phyloP scores from a whole-genome alignment of 2,329 filamentous ascomycete genomes.

The Scortechinia acanthostroma region DNA sequence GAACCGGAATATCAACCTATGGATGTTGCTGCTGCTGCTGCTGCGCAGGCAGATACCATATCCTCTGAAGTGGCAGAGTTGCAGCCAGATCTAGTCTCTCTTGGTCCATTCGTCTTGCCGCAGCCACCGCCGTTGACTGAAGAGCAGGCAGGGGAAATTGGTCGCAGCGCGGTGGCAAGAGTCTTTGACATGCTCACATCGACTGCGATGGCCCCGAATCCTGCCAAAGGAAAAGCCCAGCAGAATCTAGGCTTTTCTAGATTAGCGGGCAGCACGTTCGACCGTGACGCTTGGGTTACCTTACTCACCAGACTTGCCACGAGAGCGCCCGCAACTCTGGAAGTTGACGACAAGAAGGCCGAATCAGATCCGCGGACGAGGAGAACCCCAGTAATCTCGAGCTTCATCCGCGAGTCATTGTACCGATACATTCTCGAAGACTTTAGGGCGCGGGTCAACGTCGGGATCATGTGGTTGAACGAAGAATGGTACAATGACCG shows the following conservation, averaged over 20 bases:
- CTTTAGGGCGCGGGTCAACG: conserved; percentile 80
- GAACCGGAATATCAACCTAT: conserved; percentile 10
- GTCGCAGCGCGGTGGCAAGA: conserved; percentile 66
- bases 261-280: conserved; percentile 76
- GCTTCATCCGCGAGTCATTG: conserved; percentile 72
- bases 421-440: conserved; percentile 86
- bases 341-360: conserved; percentile 30
- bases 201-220: conserved; percentile 47
- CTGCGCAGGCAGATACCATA: conserved; percentile 65
- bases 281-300: conserved; percentile 84
- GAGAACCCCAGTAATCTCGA: conserved; percentile 39
- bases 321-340: conserved; percentile 65
- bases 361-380: too few species aligned
- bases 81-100: conserved; percentile 37
- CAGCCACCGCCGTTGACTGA: conserved; percentile 68
- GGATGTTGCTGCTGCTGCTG: conserved; percentile 28
- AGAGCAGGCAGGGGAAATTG: conserved; percentile 66
- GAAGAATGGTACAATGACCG: conserved; percentile 97
- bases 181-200: conserved; percentile 73
- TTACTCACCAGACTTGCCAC: conserved; percentile 81
- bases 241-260: conserved; percentile 73
- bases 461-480: conserved; percentile 87
- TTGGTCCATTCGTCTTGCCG: conserved; percentile 73
- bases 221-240: conserved; percentile 42
- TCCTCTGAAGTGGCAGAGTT: conserved; percentile 40